Evolutionary conservation across 495 filamentous ascomycete species (phyloP).

Genomic region (Penicillium coffeae): DNA sequence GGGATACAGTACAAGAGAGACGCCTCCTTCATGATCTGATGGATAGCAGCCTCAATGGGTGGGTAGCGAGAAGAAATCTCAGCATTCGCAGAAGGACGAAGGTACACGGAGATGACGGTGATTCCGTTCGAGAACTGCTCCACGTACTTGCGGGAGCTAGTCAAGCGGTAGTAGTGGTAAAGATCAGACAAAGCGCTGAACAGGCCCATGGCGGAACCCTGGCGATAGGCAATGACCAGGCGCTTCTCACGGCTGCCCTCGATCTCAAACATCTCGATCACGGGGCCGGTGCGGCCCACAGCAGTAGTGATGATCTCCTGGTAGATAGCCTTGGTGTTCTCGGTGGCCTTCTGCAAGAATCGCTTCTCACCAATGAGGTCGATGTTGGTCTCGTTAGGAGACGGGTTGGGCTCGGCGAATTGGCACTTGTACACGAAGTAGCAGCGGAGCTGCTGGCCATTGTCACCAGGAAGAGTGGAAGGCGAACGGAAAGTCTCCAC

Average conservation of each 20-base stretch:
- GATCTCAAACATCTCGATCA: slow-evolving; percentile 97
- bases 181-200: slow-evolving; percentile 95
- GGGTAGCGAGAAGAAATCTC: slow-evolving; percentile 56
- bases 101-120: slow-evolving; percentile 91
- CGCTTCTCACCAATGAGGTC: slow-evolving; percentile 89
- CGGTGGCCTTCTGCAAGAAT: slow-evolving; percentile 91
- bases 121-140: slow-evolving; percentile 99
- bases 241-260: slow-evolving; percentile 86
- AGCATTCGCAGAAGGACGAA: slow-evolving; percentile 60
- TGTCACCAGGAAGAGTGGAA: slow-evolving; percentile 64
- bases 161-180: slow-evolving; percentile 98
- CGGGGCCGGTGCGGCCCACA: slow-evolving; percentile 78
- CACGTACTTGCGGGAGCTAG: slow-evolving; percentile 93
- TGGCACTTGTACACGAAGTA: slow-evolving; percentile 98
- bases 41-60: slow-evolving; percentile 88
- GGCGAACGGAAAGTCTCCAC: slow-evolving; percentile 94
- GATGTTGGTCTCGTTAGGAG: slow-evolving; percentile 76
- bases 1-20: slow-evolving; percentile 97
- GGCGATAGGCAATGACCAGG: slow-evolving; percentile 89
- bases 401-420: slow-evolving; percentile 71
- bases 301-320: slow-evolving; percentile 86
- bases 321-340: slow-evolving; percentile 93
- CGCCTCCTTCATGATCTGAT: slow-evolving; percentile 98
- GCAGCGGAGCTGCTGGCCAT: slow-evolving; percentile 81
- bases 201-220: slow-evolving; percentile 85